Base-by-base conservation (phyloP, 257 asterid genomes). In the Handroanthus guayacan region DNA sequence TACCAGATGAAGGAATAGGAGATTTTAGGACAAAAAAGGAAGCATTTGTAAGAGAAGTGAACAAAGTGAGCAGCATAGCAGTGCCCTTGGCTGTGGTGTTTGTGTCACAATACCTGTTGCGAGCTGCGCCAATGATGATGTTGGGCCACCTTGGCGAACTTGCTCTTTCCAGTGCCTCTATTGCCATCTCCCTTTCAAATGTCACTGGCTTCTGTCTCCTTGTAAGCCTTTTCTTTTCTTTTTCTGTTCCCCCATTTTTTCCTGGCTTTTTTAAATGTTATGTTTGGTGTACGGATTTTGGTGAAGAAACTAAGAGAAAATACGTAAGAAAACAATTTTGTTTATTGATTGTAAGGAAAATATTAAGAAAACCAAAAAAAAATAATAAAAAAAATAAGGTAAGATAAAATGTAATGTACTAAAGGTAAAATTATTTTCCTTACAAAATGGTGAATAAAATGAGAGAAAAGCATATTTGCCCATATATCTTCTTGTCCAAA, bases 71-170 rank as follows among this genome's bases (percentile, higher is more conserved):
- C 58, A 61, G 62, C 75, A 79, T 86, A 58, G 92, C 90, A 13
- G 20, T 76, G 72, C 90, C 89, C 9, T 82, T 84, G 85, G 82
- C 84, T n/a, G 81, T 77, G 18, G 90, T 79, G 6, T 50, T 81
- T 1, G 61, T 88, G 39, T 76, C 87, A 6, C 87, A 82, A 67
- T 83, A 75, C 79, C 17, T 86, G 13, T 7, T 84, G 56, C 81
- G 88, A 14, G 79, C 78, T 44, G 80, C 65, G 54, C 50, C 92
- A 25, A 75, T 86, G 90, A 74, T 88, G 83, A 86, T 88, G 90
- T 52, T 85, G 77, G 90, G 92, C 31, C 92, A 85, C 50, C 79
- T 87, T 16, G 82, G 83, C 61, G 88, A 85, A 9, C 90, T 87
- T 2, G 77, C 84, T 3, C 89, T 88, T 57, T 86, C 92, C 18